Evolutionary conservation across 495 filamentous ascomycete species (phyloP).

Genomic region (Oleoguttula mirabilis): DNA sequence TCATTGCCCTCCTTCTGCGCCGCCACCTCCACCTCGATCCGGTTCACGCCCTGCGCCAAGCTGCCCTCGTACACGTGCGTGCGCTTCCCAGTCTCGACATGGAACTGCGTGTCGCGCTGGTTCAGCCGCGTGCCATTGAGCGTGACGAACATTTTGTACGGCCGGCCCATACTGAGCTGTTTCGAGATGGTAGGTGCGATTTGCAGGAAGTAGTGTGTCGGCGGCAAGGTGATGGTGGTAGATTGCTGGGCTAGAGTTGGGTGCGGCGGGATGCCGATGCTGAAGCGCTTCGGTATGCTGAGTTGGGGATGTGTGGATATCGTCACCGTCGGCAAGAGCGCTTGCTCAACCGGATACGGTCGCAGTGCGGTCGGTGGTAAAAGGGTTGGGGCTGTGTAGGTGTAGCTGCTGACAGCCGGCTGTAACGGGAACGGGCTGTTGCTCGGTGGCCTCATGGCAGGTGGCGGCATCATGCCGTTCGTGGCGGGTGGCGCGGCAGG

Average conservation of each 20-base stretch:
- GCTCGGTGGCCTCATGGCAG: conserved; percentile 25
- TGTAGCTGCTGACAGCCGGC: conserved; percentile 8
- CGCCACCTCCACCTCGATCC: conserved; percentile 31
- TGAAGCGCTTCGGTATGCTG: conserved; percentile 37
- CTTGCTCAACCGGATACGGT: conserved; percentile 15
- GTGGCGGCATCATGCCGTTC: conserved; percentile 32
- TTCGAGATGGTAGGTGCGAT: conserved; percentile 47
- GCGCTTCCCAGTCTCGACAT: conserved; percentile 10
- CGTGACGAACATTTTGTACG: conserved; percentile 52
- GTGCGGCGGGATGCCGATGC: conserved; percentile 48
- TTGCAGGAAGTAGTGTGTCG: conserved; percentile 51
- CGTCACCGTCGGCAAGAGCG: conserved; percentile 31
- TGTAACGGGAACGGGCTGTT: conserved; percentile 25
- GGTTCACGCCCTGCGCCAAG: conserved; percentile 27
- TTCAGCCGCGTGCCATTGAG: conserved; percentile 29
- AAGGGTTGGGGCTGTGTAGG: conserved; percentile 12
- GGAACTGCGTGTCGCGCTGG: conserved; percentile 17
- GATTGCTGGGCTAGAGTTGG: conserved; percentile 52
- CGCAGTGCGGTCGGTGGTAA: conserved; percentile 14
- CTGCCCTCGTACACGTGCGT: conserved; percentile 30
- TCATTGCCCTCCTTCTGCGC: conserved; percentile 22
- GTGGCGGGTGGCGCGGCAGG: conserved; percentile 7
- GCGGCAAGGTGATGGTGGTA: conserved; percentile 51
- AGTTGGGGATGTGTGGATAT: conserved; percentile 55
- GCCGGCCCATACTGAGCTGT: conserved; percentile 40